Base-by-base conservation (phyloP, 192 early-diverging fungal genomes). In the Podila epicladia region DNA sequence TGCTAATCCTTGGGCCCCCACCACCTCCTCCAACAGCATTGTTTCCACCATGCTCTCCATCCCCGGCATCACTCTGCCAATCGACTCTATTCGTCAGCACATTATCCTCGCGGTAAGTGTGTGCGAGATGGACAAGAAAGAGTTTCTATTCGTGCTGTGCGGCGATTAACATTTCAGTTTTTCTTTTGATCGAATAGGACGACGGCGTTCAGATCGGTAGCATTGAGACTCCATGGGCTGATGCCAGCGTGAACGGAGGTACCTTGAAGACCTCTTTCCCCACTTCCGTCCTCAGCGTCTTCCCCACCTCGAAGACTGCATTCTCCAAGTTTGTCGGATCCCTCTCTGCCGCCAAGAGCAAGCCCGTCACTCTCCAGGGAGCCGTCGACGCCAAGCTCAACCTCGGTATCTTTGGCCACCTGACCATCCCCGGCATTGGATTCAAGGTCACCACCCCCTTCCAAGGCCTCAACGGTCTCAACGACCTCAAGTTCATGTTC, bases 1-100 rank as follows among this genome's bases (percentile, higher is more conserved):
- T 12, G 48, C 65, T 15, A 77, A 82, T 58, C 64, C 85, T n/a
- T 89, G 83, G 69, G 62, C 73, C n/a, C 88, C 88, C 20, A 60
- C 67, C 53, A 72, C 82, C 6, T 73, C 77, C 19, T 87, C 88
- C 32, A 86, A 60, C 67, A 66, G 58, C 50, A 58, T 86, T 48
- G 62, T 82, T n/a, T 85, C 86, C 65, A 67, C 69, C 12, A 79
- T 79, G 76, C 50, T 79, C 37, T 72, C 75, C 32, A 71, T 75
- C 29, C 71, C 82, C 33, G 82, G 72, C 12, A 69, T 83, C 45
- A 66, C 66, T 32, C 69, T 72, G 20, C 82, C 77, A 26, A 73
- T 79, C 17, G 60, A 67, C 60, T 55, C 50, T 22, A 33, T 79
- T 31, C 58, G 76, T 32, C 76, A 79, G 37, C 58, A 72, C 55